Percentiles rank a stretch among this genome's conserved stretches.
Evolutionary conservation across 2,329 filamentous ascomycete genomes (phyloP).

Genomic region (Scytalidium sp.): DNA sequence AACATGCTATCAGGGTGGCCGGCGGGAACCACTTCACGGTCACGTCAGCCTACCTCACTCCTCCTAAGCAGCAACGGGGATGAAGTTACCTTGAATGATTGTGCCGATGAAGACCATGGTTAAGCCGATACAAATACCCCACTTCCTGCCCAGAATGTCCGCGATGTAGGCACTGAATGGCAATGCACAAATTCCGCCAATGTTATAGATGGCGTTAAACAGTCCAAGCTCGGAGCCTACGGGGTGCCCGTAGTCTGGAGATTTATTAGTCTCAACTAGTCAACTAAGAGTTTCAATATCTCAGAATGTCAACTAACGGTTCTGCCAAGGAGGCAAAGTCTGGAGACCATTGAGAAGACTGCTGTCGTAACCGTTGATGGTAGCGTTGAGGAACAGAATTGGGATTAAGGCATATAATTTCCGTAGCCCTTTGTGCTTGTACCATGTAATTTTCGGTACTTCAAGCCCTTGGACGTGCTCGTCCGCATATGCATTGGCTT

Average conservation of each 20-base stretch:
- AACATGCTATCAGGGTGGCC: constrained; percentile 34
- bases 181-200: constrained; percentile 40
- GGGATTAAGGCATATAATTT: constrained; percentile 46
- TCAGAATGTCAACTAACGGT: constrained; percentile 23
- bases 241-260: constrained; percentile 16
- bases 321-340: constrained; percentile 38
- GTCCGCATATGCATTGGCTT: neutral
- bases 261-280: neutral
- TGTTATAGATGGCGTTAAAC: constrained; percentile 38
- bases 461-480: constrained; percentile 3
- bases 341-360: constrained; percentile 40
- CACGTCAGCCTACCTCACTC: neutral
- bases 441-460: constrained; percentile 33
- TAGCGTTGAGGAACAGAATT: constrained; percentile 30
- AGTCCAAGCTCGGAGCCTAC: constrained; percentile 32
- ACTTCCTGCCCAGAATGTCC: constrained; percentile 38
- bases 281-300: neutral
- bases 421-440: constrained; percentile 47
- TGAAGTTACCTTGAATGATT: constrained; percentile 29
- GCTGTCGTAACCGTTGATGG: constrained; percentile 54
- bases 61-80: constrained; percentile 20
- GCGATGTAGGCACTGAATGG: constrained; percentile 40
- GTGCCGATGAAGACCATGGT: constrained; percentile 38
- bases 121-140: constrained; percentile 39
- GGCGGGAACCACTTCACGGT: constrained; percentile 31